Percentiles rank a stretch among this genome's conserved stretches.
phyloP scores from a whole-genome alignment of 768 basidiomycete species.

The Dentipellis sp. region DNA sequence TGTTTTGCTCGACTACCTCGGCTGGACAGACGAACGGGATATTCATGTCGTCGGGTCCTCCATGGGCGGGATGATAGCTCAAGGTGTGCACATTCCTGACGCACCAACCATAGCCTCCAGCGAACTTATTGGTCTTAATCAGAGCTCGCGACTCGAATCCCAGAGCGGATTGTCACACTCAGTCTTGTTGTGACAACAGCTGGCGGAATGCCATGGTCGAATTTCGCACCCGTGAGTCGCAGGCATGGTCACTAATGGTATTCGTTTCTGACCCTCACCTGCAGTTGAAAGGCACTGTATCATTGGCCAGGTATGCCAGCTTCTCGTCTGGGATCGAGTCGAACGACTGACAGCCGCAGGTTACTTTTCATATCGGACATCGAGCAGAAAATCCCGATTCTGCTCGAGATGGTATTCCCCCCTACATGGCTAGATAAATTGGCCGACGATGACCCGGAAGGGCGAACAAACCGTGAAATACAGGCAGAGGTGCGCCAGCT shows the following conservation, averaged over 20 bases:
- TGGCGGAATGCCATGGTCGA: conserved; percentile 46
- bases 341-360: conserved; percentile 23
- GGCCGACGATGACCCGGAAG: conserved; percentile 42
- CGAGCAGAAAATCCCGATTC: conserved; percentile 36
- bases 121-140: neutral
- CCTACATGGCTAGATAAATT: conserved; percentile 47
- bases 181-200: conserved; percentile 63
- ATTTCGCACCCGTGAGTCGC: conserved; percentile 51
- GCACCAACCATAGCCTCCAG: neutral
- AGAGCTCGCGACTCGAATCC: conserved; percentile 65
- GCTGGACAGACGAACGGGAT: conserved; percentile 54
- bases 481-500: conserved; percentile 37
- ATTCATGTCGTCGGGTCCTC: conserved; percentile 70
- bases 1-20: conserved; percentile 57
- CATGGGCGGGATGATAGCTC: conserved; percentile 79
- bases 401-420: conserved; percentile 54
- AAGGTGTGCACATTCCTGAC: conserved; percentile 33
- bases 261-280: neutral
- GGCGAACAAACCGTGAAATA: conserved; percentile 56
- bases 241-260: neutral
- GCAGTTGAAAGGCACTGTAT: conserved; percentile 16
- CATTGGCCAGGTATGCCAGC: conserved; percentile 5
- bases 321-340: conserved; percentile 2
- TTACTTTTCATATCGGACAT: conserved; percentile 28
- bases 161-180: conserved; percentile 58